Conservation (phyloP, 2,329 filamentous ascomycete species). For the Diaporthe ampelina region DNA sequence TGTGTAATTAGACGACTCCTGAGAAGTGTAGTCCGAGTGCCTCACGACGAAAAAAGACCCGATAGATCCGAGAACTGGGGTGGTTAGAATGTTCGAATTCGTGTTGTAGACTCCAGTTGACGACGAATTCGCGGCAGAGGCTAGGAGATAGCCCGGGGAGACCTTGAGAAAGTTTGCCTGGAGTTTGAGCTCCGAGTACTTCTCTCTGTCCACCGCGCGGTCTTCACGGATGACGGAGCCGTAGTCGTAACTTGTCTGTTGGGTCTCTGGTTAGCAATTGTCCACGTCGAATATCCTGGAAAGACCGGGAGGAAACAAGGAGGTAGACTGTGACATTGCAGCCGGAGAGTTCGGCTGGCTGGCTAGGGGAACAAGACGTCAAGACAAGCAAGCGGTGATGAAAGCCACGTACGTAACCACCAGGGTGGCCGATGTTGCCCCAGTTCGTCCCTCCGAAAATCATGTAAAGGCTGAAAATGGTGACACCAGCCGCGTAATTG, state of each 20-base stretch:
- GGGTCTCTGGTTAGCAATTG: background rate
- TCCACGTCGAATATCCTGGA: background rate
- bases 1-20: conserved; percentile 70
- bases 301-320: background rate
- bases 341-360: background rate
- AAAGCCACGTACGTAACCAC: conserved; percentile 60
- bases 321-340: too few relatives aligned
- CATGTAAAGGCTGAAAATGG: conserved; percentile 83
- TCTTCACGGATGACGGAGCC: conserved; percentile 58
- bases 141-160: conserved; percentile 77
- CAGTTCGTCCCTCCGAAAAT: conserved; percentile 79
- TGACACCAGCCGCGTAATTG: conserved; percentile 74
- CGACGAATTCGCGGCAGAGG: conserved; percentile 64
- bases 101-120: conserved; percentile 67
- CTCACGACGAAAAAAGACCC: conserved; percentile 76
- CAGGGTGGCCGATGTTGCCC: conserved; percentile 82
- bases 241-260: conserved; percentile 66
- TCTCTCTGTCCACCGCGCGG: conserved; percentile 76
- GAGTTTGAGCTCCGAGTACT: conserved; percentile 85
- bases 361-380: background rate
- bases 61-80: conserved; percentile 69
- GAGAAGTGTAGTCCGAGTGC: conserved; percentile 74
- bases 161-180: conserved; percentile 81
- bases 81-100: conserved; percentile 70
- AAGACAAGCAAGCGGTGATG: background rate